Percentiles rank a stretch among this genome's conserved stretches.
phyloP scores from a whole-genome alignment of 768 basidiomycete species.

The Suillus lakei region DNA sequence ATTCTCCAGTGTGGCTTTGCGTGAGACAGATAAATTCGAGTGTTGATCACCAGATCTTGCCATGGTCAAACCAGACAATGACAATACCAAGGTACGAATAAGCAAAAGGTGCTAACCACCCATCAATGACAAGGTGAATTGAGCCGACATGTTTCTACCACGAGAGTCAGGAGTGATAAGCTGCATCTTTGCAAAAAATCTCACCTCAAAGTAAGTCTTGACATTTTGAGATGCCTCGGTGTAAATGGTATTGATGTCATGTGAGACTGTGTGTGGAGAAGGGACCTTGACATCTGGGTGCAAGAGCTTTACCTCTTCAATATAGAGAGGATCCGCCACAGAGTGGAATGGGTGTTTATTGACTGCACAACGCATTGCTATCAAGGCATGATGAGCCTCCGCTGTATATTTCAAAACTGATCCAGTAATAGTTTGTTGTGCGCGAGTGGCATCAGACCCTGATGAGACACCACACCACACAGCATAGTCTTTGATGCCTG shows the following conservation, averaged over 20 bases:
- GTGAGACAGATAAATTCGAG: conserved; percentile 36
- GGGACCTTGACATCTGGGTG: too few species aligned
- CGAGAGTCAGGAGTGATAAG: not conserved
- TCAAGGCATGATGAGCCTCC: not conserved
- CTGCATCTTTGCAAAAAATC: not conserved
- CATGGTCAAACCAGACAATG: conserved; percentile 32
- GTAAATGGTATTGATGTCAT: not conserved
- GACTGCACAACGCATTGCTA: not conserved
- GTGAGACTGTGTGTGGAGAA: not conserved
- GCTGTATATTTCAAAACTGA: not conserved
- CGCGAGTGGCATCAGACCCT: not conserved
- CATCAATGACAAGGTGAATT: conserved; percentile 39
- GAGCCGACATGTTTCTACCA: conserved; percentile 16
- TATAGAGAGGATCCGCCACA: not conserved
- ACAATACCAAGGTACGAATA: conserved; percentile 37
- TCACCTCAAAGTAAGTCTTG: not conserved
- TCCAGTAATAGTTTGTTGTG: not conserved
- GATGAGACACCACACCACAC: not conserved
- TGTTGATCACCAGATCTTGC: conserved; percentile 31
- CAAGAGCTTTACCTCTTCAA: not conserved
- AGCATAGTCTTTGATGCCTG: not conserved
- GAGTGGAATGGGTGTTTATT: not conserved
- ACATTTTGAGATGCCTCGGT: not conserved
- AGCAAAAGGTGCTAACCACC: conserved; percentile 38
- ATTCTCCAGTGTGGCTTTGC: conserved; percentile 29